Conservation (phyloP, 192 early-diverging fungal genomes). For the Umbelopsis isabellina region DNA sequence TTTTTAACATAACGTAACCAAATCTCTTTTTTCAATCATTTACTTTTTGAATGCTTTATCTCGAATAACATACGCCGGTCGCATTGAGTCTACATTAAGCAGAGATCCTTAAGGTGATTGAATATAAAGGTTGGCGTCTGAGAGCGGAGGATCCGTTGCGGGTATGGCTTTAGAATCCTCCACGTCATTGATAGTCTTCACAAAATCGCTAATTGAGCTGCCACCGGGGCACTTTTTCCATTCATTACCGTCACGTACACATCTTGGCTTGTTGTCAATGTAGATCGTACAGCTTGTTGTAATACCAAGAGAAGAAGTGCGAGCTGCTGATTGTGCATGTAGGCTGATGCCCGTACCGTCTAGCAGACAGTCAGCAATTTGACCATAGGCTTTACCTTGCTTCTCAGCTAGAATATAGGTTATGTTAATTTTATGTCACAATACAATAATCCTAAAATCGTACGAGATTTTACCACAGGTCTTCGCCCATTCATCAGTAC, state of each 20-base stretch:
- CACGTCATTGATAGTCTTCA: slow-evolving; percentile 37
- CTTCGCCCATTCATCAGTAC: slow-evolving; percentile 27
- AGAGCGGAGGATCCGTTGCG: neutral
- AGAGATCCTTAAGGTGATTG: neutral
- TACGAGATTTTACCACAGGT: slow-evolving; percentile 28
- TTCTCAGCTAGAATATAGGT: neutral
- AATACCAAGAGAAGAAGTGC: slow-evolving; percentile 49
- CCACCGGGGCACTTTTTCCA: slow-evolving; percentile 53
- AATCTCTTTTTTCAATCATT: neutral
- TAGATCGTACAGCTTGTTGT: slow-evolving; percentile 61
- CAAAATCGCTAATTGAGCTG: slow-evolving; percentile 38
- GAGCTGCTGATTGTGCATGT: slow-evolving; percentile 50
- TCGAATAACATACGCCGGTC: neutral
- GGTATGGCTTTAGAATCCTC: neutral
- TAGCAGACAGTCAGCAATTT: slow-evolving; percentile 44
- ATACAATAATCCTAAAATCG: neutral
- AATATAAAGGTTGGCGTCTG: neutral
- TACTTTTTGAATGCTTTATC: slow-evolving; percentile 1
- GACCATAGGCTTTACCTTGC: slow-evolving; percentile 41
- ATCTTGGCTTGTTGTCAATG: slow-evolving; percentile 59
- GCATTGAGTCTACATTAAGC: neutral
- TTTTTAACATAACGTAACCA: neutral
- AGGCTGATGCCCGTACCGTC: slow-evolving; percentile 46
- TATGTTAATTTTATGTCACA: neutral
- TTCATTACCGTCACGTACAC: slow-evolving; percentile 61